Conservation (phyloP, 805 yeast species). For the Candida orba region DNA sequence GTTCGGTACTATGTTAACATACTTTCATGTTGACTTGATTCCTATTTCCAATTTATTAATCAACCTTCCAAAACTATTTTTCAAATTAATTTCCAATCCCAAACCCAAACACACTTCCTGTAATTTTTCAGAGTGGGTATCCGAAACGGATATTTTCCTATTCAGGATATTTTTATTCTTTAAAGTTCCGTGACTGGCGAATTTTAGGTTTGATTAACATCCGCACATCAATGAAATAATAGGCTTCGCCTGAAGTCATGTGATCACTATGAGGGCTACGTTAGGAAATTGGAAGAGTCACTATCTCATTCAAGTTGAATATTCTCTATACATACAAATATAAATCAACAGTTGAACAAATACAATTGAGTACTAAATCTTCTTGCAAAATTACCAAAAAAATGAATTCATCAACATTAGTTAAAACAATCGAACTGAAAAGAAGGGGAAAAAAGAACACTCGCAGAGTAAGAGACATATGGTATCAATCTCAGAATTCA, state of each 20-base stretch:
- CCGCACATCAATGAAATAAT: not conserved
- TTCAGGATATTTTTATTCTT: constrained; percentile 2
- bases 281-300: no score
- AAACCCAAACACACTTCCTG: constrained; percentile 1
- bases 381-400: no score
- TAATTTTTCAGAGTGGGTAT: constrained; percentile 20
- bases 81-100: constrained; percentile 17
- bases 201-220: not conserved
- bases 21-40: constrained; percentile 12
- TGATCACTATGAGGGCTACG: not conserved
- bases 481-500: not conserved
- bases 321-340: no score
- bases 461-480: not conserved
- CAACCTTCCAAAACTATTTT: constrained; percentile 8
- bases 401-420: no score
- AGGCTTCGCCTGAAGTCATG: not conserved
- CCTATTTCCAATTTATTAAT: not conserved
- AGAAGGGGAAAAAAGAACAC: not conserved
- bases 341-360: no score
- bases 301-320: no score
- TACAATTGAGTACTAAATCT: no score
- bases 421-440: no score
- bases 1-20: not conserved
- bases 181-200: not conserved
- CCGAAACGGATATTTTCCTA: constrained; percentile 9